Evolutionary conservation across 139 green algal species (phyloP), one percentile per base, ranked within the genome.

Genomic region (Penium margaritaceum): DNA sequence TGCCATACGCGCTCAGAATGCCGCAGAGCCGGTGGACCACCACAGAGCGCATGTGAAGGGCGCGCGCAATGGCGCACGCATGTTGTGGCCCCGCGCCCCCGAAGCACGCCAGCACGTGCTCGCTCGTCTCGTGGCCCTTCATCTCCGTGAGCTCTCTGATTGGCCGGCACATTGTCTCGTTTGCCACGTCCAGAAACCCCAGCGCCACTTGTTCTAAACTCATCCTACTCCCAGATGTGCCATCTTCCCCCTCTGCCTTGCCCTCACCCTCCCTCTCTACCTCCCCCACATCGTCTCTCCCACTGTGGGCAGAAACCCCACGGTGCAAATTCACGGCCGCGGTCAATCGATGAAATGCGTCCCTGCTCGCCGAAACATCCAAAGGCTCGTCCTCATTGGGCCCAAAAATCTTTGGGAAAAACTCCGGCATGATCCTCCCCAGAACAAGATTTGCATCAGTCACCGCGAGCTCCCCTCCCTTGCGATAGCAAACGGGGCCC

Each of bases 81-180:
- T 98, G 93, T 84, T 98, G 93, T 7, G 88, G 91, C 5, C 93
- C 93, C 19, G 93, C 93, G n/a, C 93, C 93, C 0, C 93, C 93
- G 78, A 98, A 98, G 72, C 88, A 95, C 6, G 92, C 88, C 15
- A 98, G 86, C 46, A 94, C 85, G 67, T 98, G 93, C 19, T 79
- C 65, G 12, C 87, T 83, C 9, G 89, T 88, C 71, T 98, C 92
- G 75, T 95, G 92, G 2, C 93, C 93, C 80, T 87, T 88, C 84
- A 91, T 91, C 69, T 97, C 90, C 0, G 92, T 96, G 70, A 82
- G 75, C 75, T 91, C 88, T 12, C 92, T 75, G 61, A 98, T 97
- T 41, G 92, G 92, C 1, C 93, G 83, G 80, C 90, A 97, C 93
- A 98, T 98, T 9, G 91, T 84, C 83, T 98, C 93, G 66, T 97